Evolutionary conservation across 2,329 filamentous ascomycete species (phyloP).

Genomic region (Ophiostoma fasciatum): DNA sequence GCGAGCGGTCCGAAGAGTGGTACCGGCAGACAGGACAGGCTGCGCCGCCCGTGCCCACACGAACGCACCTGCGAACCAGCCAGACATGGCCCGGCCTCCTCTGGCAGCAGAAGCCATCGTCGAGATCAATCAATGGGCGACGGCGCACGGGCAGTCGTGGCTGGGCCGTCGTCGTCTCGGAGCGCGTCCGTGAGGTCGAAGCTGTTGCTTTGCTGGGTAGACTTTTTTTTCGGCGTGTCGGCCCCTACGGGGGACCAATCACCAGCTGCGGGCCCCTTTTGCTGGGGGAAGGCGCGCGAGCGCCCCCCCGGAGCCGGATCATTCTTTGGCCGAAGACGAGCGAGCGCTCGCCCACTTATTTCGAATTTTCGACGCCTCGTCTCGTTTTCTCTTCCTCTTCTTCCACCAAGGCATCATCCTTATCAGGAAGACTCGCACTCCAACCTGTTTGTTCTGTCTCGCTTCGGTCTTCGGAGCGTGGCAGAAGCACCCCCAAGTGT

Average conservation of each 20-base stretch:
- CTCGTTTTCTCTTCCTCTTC: conserved; percentile 18
- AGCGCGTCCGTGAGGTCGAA: no score
- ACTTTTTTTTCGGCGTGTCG: no score
- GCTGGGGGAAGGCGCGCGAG: no score
- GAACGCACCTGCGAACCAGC: conserved; percentile 33
- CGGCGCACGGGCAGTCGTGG: no score
- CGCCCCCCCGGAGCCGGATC: conserved; percentile 6
- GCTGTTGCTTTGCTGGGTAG: no score
- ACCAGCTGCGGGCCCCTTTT: no score
- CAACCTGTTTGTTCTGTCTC: conserved; percentile 7
- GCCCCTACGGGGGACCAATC: no score
- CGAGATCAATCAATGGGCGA: no score
- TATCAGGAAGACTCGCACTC: conserved; percentile 45
- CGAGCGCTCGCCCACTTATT: not conserved
- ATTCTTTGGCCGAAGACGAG: conserved; percentile 3
- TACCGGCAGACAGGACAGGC: not conserved
- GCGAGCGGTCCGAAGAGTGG: not conserved
- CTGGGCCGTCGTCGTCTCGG: no score
- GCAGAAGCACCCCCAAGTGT: conserved; percentile 42
- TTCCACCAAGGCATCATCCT: conserved; percentile 60
- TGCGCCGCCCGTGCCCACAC: no score
- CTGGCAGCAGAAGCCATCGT: conserved; percentile 46
- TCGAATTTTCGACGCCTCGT: not conserved
- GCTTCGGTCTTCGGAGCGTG: not conserved
- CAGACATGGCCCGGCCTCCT: conserved; percentile 34